Evolutionary conservation across 1,284 basidiomycete genomes (phyloP), one percentile per base, ranked within the genome.

Genomic region (Lignosus rhinocerotis): DNA sequence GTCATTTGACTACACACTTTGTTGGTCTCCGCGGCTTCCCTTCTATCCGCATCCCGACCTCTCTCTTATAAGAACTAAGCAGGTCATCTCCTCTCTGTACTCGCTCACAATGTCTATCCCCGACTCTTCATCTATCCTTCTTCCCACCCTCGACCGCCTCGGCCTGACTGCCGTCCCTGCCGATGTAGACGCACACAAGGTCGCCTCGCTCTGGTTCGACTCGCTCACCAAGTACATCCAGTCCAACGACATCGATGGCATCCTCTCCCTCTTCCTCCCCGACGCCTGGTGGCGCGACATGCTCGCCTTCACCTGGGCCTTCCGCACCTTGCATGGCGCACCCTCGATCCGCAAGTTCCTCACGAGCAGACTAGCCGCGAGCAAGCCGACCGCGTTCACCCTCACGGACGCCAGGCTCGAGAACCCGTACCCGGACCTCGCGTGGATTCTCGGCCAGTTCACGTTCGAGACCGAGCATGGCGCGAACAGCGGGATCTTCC

Each of bases 251-350:
- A 70, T 74, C 42, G 67, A 75, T 19, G 73, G 68, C 11, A 61
- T 81, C 46, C 64, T 72, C 17, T 58, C 69, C 19, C 73, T 80
- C 53, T 75, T 85, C 58, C 67, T 77, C 21, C 72, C 75, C 1
- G 77, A 83, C 53, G 77, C 78, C 5, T 78, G 76, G 70, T 86
- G 82, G 84, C 76, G 84, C 47, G 87, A 88, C 69, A 77, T 85
- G 62, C 77, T 87, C 36, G 76, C 83, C 0, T 73, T 87, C 42
- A 86, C 86, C 11, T 88, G 84, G 84, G 80, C 85, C 63, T 81
- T 88, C 66, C 82, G 86, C 51, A 87, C 86, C 0, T 83, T 88
- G 70, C 76, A 78, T 54, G 79, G 81, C 30, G 55, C 61, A 12
- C 48, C 70, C 4, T 68, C 69, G 55, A 80, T 87, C 62, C 66